Base-by-base conservation (phyloP, 1,139 yeast species). In the Zygoascus sp. region DNA sequence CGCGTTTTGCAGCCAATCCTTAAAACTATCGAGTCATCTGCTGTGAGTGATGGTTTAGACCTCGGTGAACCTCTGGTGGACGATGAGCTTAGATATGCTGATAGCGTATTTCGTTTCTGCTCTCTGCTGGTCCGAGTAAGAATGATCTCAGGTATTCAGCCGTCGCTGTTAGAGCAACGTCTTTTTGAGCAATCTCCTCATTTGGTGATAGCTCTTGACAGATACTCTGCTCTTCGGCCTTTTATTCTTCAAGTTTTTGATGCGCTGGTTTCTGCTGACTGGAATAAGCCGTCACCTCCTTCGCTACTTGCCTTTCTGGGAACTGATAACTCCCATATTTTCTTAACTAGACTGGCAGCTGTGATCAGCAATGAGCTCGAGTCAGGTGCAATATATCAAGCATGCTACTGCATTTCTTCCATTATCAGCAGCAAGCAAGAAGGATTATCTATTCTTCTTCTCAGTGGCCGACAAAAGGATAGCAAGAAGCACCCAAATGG, bases 231-330 rank as follows among this genome's bases (percentile, higher is more conserved):
- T 0, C 68, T 81, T 45, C 76, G 87, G 51, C 66, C 69, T 28
- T 69, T 70, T 15, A 71, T 86, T 1, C 66, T 87, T 35, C 76
- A 75, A 40, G 65, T 88, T 32, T 67, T 89, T 34, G 76, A 84
- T 2, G 71, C 80, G 2, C 66, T 89, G 41, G 80, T 88, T 0
- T 72, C 73, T 27, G 85, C 82, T 0, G 66, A 70, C 9, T 82
- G 92, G 84, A 70, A 72, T 2, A 67, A 68, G 6, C 56, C 53
- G 10, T 74, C 75, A 21, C 77, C 80, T 32, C 95, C 96, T 2
- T 87, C 96, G 1, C 68, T 92, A 46, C 69, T 90, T 37, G 86
- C 97, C 0, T 89, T 87, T 61, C 67, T 90, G 46, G 95, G 95
- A 2, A 73, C 76, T 16, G 71, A 74, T 20, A 74, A 77, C 54